Evolutionary conservation across 805 yeast genomes (phyloP).

Genomic region (Pichia exigua): DNA sequence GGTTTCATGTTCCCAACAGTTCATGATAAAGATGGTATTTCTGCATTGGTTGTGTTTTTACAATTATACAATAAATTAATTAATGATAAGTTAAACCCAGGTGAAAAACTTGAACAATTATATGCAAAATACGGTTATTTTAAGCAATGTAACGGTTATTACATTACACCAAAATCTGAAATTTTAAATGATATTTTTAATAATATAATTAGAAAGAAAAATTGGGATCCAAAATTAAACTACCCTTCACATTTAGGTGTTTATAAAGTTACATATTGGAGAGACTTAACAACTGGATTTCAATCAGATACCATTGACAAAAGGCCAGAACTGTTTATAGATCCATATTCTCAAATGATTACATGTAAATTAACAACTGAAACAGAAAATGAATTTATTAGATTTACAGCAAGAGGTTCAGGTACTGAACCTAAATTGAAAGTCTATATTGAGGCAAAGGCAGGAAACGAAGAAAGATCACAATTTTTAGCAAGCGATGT

Average conservation of each 20-base stretch:
- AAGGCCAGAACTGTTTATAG: constrained; percentile 61
- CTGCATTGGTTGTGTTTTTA: constrained; percentile 69
- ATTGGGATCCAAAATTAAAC: background rate
- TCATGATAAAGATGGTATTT: constrained; percentile 89
- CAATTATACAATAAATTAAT: constrained; percentile 57
- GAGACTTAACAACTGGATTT: constrained; percentile 78
- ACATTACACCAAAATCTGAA: constrained; percentile 48
- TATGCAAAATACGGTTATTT: constrained; percentile 67
- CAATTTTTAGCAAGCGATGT: constrained; percentile 45
- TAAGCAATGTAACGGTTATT: constrained; percentile 84
- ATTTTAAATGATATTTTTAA: constrained; percentile 50
- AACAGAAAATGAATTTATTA: constrained; percentile 32
- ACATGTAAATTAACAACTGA: constrained; percentile 42
- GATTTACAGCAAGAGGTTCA: constrained; percentile 86
- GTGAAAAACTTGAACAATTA: constrained; percentile 49
- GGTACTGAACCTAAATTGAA: constrained; percentile 96
- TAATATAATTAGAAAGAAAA: constrained; percentile 28
- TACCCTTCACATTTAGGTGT: constrained; percentile 49
- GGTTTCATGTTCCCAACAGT: constrained; percentile 85
- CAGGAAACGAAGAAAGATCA: constrained; percentile 42
- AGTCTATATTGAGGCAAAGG: constrained; percentile 77
- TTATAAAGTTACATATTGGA: constrained; percentile 55
- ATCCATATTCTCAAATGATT: constrained; percentile 77
- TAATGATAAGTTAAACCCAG: constrained; percentile 30
- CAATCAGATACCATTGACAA: constrained; percentile 59